Evolutionary conservation across 225 moss, liverwort and hornwort genomes (phyloP), one percentile per base, ranked within the genome.

Genomic region (Antitrichia curtipendula): DNA sequence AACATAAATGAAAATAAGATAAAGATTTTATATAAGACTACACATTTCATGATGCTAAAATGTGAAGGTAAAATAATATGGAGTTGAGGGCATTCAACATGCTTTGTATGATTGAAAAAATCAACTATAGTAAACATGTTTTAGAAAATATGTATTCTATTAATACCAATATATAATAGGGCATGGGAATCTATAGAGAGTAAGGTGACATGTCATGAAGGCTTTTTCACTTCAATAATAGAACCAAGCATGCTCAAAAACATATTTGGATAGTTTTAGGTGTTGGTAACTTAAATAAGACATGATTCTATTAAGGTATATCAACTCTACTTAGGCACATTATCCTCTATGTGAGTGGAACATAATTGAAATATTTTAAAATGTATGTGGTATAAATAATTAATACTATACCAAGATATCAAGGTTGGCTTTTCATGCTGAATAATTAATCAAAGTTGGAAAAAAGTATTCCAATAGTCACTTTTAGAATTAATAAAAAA

Each of bases 381-480:
- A 73, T 73, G 31, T 19, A 12, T 49, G n/a, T n/a, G n/a, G n/a
- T n/a, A n/a, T n/a, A 49, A 73, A 31, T 19, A 73, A 47, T 2
- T 31, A 19, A 12, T 19, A 29, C 0, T 0, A 0, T 47, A 6
- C 0, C 7, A 2, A 4, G 6, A 10, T 47, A 47, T 47, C 7
- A 29, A 45, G 17, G 47, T 18, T 0, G 0, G 6, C 29, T 29
- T 29, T 45, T 72, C 2, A 29, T 29, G 17, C 1, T 0, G 0
- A 28, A 72, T 45, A 29, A 72, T 45, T 45, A 47, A 72, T 72
- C 18, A 29, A 43, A 43, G 45, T 72, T 45, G 17, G 7, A 0
- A 4, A 72, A 47, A 72, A 41, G 10, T 29, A 2, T 1, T 45
- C 14, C 1, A 0, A 47, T 31, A 19, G 2, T 11, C 19, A 47